Conservation (phyloP, 768 basidiomycete species). For the Pleurotus platypus region DNA sequence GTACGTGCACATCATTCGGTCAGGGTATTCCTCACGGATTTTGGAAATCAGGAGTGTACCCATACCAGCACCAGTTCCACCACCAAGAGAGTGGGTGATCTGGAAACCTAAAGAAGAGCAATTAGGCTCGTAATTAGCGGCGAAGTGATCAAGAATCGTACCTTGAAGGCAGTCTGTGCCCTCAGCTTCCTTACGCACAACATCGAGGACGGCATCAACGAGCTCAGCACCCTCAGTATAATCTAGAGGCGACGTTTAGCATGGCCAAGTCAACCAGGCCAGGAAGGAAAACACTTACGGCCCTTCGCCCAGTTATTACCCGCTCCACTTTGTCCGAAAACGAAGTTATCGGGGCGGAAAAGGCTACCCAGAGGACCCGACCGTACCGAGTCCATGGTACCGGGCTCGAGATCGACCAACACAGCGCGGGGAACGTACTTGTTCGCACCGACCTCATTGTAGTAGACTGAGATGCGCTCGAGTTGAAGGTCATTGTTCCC, state of each 20-base stretch:
- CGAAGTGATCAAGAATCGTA: slow-evolving; percentile 28
- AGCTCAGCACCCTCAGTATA: slow-evolving; percentile 98
- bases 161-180: slow-evolving; percentile 96
- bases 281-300: slow-evolving; percentile 54
- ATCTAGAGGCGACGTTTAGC: slow-evolving; percentile 35
- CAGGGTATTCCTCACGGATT: slow-evolving; percentile 98
- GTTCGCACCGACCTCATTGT: slow-evolving; percentile 91
- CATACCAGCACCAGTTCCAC: slow-evolving; percentile 99
- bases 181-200: slow-evolving; percentile 98
- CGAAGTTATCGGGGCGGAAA: slow-evolving; percentile 98
- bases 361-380: slow-evolving; percentile 86
- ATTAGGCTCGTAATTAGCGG: slow-evolving; percentile 3
- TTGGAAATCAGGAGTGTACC: slow-evolving; percentile 98
- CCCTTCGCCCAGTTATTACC: slow-evolving; percentile 99
- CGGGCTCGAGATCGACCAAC: slow-evolving; percentile 96
- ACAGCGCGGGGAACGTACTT: slow-evolving; percentile 99
- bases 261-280: not conserved
- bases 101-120: slow-evolving; percentile 73
- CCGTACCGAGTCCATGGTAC: slow-evolving; percentile 92
- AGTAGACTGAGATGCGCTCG: slow-evolving; percentile 97
- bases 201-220: slow-evolving; percentile 96
- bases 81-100: slow-evolving; percentile 97
- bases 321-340: slow-evolving; percentile 96
- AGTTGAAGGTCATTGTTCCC: slow-evolving; percentile 94
- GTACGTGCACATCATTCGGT: slow-evolving; percentile 99